These are phyloP conservation scores for Haematococcus lacustris DNA, from an alignment of 139 green algal genomes.

Conservation along the genomic window DNA sequence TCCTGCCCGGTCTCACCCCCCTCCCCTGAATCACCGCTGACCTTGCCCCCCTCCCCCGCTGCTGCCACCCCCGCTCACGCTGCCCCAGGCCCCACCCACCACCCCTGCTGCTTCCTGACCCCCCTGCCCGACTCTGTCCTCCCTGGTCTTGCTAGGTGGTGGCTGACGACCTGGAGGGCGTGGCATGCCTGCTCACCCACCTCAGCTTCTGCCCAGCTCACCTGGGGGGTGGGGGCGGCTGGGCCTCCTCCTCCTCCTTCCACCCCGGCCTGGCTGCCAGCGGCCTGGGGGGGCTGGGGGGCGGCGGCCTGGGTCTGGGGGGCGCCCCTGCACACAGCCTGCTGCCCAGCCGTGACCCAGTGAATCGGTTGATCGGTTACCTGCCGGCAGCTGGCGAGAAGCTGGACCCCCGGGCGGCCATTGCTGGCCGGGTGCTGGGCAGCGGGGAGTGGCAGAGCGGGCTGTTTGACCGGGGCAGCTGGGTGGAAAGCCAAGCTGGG, in stretches of 20 bases:
- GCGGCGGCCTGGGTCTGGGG: neutral
- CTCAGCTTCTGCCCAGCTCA: slow-evolving; percentile 65
- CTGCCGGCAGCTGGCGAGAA: slow-evolving; percentile 57
- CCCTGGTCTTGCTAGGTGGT: no score
- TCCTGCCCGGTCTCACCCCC: no score
- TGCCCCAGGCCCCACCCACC: no score
- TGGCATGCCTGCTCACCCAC: slow-evolving; percentile 30
- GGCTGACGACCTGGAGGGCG: slow-evolving; percentile 84
- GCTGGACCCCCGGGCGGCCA: slow-evolving; percentile 73
- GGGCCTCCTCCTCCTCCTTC: no score
- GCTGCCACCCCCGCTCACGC: no score
- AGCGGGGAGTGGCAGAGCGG: slow-evolving; percentile 52
- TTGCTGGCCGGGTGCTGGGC: slow-evolving; percentile 39
- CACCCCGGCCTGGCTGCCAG: no score
- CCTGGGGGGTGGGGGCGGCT: slow-evolving; percentile 28
- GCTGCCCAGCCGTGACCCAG: slow-evolving; percentile 63
- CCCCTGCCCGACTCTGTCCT: no score
- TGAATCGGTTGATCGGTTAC: slow-evolving; percentile 57
- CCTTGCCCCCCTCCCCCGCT: no score
- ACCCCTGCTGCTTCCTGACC: no score
- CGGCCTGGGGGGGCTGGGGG: no score
- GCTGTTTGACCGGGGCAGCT: slow-evolving; percentile 86
- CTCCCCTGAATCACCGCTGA: no score
- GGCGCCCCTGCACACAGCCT: slow-evolving; percentile 18
- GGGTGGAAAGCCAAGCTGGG: slow-evolving; percentile 66